Evolutionary conservation across 176 grass and related monocot genomes (phyloP), one percentile per base, ranked within the genome.

Genomic region (Carex parvula): DNA sequence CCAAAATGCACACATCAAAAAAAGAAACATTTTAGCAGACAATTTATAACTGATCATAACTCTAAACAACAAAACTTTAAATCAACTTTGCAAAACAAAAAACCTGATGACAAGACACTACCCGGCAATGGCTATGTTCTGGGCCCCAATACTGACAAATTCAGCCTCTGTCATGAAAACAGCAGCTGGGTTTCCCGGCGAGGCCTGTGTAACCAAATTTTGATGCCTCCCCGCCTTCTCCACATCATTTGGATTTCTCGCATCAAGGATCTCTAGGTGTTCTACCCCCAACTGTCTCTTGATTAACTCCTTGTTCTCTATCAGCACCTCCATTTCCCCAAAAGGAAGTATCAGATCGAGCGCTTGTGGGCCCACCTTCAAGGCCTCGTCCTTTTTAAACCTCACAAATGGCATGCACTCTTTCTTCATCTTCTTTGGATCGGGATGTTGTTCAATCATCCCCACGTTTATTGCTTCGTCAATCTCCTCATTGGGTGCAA

Each of bases 371-470:
- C 91, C 91, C 67, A 97, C 82, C 12, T 75, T 81, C 54, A 74
- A 80, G 0, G 86, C 83, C 20, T 97, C 88, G 8, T 93, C 94
- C 87, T 91, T 93, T 79, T 97, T 91, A 60, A 88, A 91, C 86
- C 70, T 93, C 11, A 97, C 84, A 77, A 93, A 93, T 60, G 91
- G 94, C 91, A 90, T 93, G 88, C 94, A 97, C 8, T 88, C 88
- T 78, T 92, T 97, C 84, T 90, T 87, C 18, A 93, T 86, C 64
- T 91, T 89, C 57, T 97, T 97, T 37, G 90, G 91, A 65, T 93
- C 91, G 18, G 87, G 0, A 80, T 87, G 84, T 15, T 77, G 84
- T 8, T 88, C 86, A 5, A 91, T 86, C 46, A 74, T 57, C 70
- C 89, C 86, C 64, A 81, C 76, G 29, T 86, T 93, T 60, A 94